A percentile compares a stretch with the other conserved stretches of the same genome.
These are phyloP conservation scores for Boletales sp. DNA, from an alignment of 768 basidiomycete species.

Conservation along the genomic window DNA sequence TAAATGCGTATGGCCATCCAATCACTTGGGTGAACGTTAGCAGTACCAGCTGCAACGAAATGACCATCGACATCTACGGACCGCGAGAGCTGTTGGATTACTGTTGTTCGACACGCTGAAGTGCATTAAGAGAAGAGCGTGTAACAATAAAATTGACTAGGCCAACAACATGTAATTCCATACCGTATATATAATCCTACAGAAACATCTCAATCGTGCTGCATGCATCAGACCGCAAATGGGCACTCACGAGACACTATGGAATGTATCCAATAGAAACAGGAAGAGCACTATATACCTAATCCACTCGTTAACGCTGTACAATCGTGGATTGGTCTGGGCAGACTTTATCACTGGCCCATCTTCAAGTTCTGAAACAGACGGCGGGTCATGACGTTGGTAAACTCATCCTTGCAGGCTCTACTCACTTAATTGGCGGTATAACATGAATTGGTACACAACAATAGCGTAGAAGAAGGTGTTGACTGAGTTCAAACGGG, in stretches of 20 bases:
- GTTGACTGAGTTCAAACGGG: conserved; percentile 8
- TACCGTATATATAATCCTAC: conserved; percentile 12
- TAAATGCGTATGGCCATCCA: conserved; percentile 48
- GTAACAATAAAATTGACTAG: not conserved
- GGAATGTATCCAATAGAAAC: conserved; percentile 13
- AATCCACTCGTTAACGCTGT: not conserved
- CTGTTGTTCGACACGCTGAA: conserved; percentile 8
- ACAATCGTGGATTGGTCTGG: not conserved
- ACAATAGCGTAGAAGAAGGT: conserved; percentile 38
- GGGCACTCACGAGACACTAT: conserved; percentile 12
- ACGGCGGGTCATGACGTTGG: not conserved
- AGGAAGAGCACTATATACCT: conserved; percentile 11
- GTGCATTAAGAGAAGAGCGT: not conserved
- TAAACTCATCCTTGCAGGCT: not conserved
- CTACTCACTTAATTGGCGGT: conserved; percentile 23
- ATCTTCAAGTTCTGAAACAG: conserved; percentile 4
- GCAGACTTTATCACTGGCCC: conserved; percentile 3
- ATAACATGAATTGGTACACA: conserved; percentile 38
- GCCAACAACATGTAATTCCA: conserved; percentile 9
- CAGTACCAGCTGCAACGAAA: not conserved
- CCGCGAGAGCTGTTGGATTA: conserved; percentile 8
- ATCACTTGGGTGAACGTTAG: conserved; percentile 25
- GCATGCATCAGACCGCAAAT: not conserved
- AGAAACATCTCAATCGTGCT: not conserved
- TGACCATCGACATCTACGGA: not conserved